Base-by-base conservation (phyloP, 2,329 filamentous ascomycete species). In the Rhinocladiella similis region DNA sequence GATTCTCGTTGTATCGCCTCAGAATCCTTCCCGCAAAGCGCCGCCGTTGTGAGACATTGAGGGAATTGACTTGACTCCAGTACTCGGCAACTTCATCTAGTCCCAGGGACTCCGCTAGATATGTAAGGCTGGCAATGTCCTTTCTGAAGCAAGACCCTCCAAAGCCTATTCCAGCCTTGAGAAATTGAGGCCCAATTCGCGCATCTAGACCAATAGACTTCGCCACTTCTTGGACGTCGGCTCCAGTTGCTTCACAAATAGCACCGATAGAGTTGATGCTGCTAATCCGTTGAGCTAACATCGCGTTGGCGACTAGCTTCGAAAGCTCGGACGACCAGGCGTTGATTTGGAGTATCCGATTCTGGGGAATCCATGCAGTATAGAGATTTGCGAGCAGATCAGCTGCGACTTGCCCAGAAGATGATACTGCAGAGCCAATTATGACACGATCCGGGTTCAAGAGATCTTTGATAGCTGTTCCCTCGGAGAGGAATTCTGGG, bases 141-240 rank as follows among this genome's bases (percentile, higher is more conserved):
- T 93, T 93, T 71, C 87, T 85, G 78, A 93, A 91, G 72, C 89
- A 93, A 59, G 84, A 88, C 18, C 89, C 89, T 53, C 89, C 89
- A 66, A 92, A 93, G 14, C 89, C 89, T 33, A 91, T 82, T 38
- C 85, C 86, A 6, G 89, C 85, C 72, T 88, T 86, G 39, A 93
- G 77, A 72, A 91, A 89, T 69, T 86, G 84, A 60, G 81, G 77
- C 5, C 89, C 89, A 56, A 93, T 89, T 48, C 89, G 81, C 6
- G 80, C 79, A 66, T 93, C 89, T 36, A 85, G 76, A 48, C 89
- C 89, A 27, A 89, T 80, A 5, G 85, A 83, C 35, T 77, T 75
- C 13, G 87, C 81, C 2, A 93, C 81, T 71, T 91, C 87, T 59
- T 86, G 80, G n/a, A 92, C 81, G 65, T 91, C 84, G 12, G 89